Evolutionary conservation across 345 rosid species (phyloP), one percentile per base, ranked within the genome.

Genomic region (Ailanthus altissimus): DNA sequence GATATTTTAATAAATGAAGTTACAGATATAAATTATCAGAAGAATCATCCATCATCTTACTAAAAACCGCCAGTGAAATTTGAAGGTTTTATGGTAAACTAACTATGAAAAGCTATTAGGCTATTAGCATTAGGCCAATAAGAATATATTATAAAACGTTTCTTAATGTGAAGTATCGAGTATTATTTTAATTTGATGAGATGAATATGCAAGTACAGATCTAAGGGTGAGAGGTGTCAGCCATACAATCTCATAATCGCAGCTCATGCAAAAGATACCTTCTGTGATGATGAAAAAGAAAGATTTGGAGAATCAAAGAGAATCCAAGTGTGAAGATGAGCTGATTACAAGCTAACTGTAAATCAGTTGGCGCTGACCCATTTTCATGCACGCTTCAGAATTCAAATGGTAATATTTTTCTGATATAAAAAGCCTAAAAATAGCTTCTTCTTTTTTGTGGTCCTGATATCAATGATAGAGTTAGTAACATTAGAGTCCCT

Each of bases 321-420:
- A 71, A 20, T n/a, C 47, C 13, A 21, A 18, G 63, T 0, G 38
- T 36, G 7, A 59, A 23, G 43, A 43, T 40, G 66, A 16, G 36
- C 7, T 15, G 26, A 25, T 59, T 53, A 20, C 66, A 72, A 21
- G 40, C 40, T 23, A 16, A 73, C 67, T 26, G 76, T 43, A 15
- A 5, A 43, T 45, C n/a, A 9, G 45, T 53, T 72, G 45, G 59
- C 5, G 25, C 72, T 25, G 45, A 62, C 21, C 67, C 66, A 63
- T 70, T 51, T 56, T 28, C 46, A 72, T 25, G 73, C 72, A 67
- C 40, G 26, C 51, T 67, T 69, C 58, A 20, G 25, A n/a, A n/a
- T 54, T 20, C 23, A 20, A 20, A 54, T 5, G 0, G 6, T 6
- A 10, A 10, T 6, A 45, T 6, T 45, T 10, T 45, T 45, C 47